Evolutionary conservation across 371 early-diverging fungal species (phyloP).

Genomic region (Polyrhizophydium stewartii): DNA sequence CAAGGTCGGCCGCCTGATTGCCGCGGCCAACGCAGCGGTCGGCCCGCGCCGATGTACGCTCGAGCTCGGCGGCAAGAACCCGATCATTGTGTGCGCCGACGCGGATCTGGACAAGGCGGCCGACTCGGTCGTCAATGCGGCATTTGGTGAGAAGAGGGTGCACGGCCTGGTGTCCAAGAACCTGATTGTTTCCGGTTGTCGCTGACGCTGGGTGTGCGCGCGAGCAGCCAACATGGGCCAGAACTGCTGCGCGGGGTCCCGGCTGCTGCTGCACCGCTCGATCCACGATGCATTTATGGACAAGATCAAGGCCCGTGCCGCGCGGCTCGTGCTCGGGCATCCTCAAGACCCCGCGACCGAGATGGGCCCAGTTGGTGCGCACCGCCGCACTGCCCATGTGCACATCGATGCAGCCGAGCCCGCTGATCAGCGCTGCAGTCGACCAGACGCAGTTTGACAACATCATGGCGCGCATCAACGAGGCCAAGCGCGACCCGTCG

Average conservation of each 20-base stretch:
- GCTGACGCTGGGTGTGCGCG: neutral
- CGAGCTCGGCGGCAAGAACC: conserved; percentile 91
- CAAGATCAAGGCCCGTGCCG: conserved; percentile 55
- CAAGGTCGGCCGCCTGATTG: conserved; percentile 63
- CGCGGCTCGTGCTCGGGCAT: conserved; percentile 52
- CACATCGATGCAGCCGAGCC: neutral
- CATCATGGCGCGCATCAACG: conserved; percentile 58
- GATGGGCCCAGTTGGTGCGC: conserved; percentile 55
- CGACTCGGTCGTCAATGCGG: conserved; percentile 61
- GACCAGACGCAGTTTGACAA: conserved; percentile 72
- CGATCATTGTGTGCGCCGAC: conserved; percentile 80
- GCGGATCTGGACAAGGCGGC: conserved; percentile 78
- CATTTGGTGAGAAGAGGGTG: conserved; percentile 46
- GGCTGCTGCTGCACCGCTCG: conserved; percentile 72
- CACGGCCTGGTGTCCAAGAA: neutral
- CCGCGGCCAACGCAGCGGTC: conserved; percentile 58
- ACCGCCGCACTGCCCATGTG: neutral
- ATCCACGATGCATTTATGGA: conserved; percentile 69
- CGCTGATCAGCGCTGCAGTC: conserved; percentile 39
- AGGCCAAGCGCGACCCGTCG: conserved; percentile 53
- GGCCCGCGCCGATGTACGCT: conserved; percentile 74
- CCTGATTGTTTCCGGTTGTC: no score
- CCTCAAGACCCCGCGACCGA: conserved; percentile 52
- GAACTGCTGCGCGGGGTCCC: conserved; percentile 83
- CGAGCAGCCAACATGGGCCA: conserved; percentile 72